Evolutionary conservation across 1,139 yeast genomes (phyloP), one percentile per base, ranked within the genome.

Genomic region (Ogataea hybrid): DNA sequence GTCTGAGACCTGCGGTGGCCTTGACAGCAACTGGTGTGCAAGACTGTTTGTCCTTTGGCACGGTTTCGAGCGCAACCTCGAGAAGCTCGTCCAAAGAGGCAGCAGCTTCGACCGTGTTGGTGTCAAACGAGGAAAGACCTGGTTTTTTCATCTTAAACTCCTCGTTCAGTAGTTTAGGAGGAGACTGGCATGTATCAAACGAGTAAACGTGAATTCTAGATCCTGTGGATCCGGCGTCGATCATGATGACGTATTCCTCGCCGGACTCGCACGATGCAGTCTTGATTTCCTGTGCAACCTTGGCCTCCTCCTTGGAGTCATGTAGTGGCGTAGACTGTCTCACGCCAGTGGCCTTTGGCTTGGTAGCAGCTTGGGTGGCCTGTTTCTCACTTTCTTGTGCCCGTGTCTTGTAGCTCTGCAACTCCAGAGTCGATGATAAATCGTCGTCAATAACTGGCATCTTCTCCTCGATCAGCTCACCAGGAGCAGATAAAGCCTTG

Each of bases 151-250:
- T 88, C 61, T 89, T 73, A 62, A 92, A 94, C 42, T 74, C 77
- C 68, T 92, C 99, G 37, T 75, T 70, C 44, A 88, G 67, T 51
- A 94, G 78, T 45, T 67, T 71, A 29, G 98, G 98, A 44, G 95
- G 92, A 35, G 84, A 71, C 42, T 74, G 70, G 60, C 97, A 89
- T 42, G 88, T 80, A 67, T 88, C 86, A 68, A 92, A 92, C 59
- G 85, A 82, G 67, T 92, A 92, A 28, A 92, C 84, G 63, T 92
- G 98, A 28, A 92, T 87, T 63, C 98, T 81, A 20, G 97, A 89
- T 25, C 98, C 98, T 6, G 96, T 84, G 3, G 97, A 88, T 11
- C 98, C 98, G 3, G 97, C 98, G 67, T 92, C 98, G 41, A 92
- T 72, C 96, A 92, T 88, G 22, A 92, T 77, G 28, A 90, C 97